phyloP scores from a whole-genome alignment of 1,284 basidiomycete species.

The Boletus albobrunnescens region DNA sequence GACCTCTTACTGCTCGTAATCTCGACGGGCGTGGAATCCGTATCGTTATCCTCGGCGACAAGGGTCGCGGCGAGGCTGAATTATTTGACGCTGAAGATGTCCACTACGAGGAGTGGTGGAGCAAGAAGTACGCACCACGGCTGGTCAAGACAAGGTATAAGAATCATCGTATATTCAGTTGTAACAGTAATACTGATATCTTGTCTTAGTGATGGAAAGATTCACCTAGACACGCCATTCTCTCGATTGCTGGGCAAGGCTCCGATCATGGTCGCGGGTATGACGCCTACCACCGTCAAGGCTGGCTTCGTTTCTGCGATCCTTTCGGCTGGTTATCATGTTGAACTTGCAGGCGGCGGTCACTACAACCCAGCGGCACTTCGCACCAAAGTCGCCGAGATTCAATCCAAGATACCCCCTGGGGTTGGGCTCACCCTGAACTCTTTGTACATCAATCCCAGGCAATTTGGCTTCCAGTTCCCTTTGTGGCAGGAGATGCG shows the following conservation, averaged over 20 bases:
- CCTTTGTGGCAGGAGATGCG: conserved; percentile 98
- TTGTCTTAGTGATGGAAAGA: conserved; percentile 70
- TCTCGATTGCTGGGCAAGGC: conserved; percentile 93
- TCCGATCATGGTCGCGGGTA: conserved; percentile 98
- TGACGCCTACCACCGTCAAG: conserved; percentile 94
- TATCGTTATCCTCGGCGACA: conserved; percentile 82
- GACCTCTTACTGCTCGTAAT: conserved; percentile 85
- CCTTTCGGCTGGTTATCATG: conserved; percentile 90
- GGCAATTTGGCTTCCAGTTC: conserved; percentile 95
- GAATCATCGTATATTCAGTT: conserved; percentile 14
- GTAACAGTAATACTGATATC: conserved; percentile 13
- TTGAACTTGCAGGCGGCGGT: conserved; percentile 96
- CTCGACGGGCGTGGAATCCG: conserved; percentile 91
- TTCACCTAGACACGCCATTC: conserved; percentile 94
- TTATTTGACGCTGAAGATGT: conserved; percentile 70
- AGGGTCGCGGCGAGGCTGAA: conserved; percentile 82
- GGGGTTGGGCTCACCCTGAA: conserved; percentile 94
- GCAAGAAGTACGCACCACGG: conserved; percentile 79
- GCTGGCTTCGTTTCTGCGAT: conserved; percentile 90
- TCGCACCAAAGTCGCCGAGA: conserved; percentile 86
- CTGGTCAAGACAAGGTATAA: conserved; percentile 84
- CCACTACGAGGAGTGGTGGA: conserved; percentile 86
- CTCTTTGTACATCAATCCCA: conserved; percentile 96
- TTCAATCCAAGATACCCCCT: conserved; percentile 76
- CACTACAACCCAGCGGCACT: conserved; percentile 91